A percentile compares a stretch with the other conserved stretches of the same genome.
Conservation (phyloP, 2,329 filamentous ascomycete genomes). For the Sclerotinia borealis region DNA sequence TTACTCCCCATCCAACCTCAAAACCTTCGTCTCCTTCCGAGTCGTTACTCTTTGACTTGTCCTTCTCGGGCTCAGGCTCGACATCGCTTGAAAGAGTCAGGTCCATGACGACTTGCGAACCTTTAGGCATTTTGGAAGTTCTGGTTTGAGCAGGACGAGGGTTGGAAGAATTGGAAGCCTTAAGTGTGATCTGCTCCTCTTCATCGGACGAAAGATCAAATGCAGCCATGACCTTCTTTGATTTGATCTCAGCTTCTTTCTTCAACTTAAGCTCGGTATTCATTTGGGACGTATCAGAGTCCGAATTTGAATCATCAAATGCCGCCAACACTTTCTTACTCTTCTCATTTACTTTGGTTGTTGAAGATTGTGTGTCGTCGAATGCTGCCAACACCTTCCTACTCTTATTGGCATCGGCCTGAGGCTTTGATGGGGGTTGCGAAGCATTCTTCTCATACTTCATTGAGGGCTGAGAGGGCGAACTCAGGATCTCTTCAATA, state of each 20-base stretch:
- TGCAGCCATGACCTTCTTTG: slow-evolving; percentile 15
- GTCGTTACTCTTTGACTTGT: neutral
- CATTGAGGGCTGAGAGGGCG: slow-evolving; percentile 30
- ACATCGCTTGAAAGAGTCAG: slow-evolving; percentile 28
- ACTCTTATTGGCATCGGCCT: neutral
- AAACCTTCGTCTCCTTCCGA: slow-evolving; percentile 13
- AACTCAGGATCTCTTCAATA: slow-evolving; percentile 23
- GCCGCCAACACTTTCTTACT: slow-evolving; percentile 20
- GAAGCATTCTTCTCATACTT: slow-evolving; percentile 20
- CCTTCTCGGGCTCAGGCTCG: slow-evolving; percentile 14
- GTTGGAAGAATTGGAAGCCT: neutral
- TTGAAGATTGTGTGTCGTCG: slow-evolving; percentile 31
- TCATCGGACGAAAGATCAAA: slow-evolving; percentile 6
- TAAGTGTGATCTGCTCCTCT: slow-evolving; percentile 2
- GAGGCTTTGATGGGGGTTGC: neutral
- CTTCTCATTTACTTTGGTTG: slow-evolving; percentile 16
- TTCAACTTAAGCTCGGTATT: neutral
- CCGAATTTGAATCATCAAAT: slow-evolving; percentile 2
- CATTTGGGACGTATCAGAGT: slow-evolving; percentile 11
- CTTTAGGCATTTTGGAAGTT: slow-evolving; percentile 18
- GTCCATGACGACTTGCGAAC: slow-evolving; percentile 35
- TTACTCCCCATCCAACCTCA: slow-evolving; percentile 18
- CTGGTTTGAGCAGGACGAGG: slow-evolving; percentile 22
- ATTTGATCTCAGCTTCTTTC: slow-evolving; percentile 1
- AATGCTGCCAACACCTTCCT: slow-evolving; percentile 29